These are phyloP conservation scores for Saccharomycopsis crataegensis DNA, from an alignment of 1,139 yeast species.

Conservation along the genomic window DNA sequence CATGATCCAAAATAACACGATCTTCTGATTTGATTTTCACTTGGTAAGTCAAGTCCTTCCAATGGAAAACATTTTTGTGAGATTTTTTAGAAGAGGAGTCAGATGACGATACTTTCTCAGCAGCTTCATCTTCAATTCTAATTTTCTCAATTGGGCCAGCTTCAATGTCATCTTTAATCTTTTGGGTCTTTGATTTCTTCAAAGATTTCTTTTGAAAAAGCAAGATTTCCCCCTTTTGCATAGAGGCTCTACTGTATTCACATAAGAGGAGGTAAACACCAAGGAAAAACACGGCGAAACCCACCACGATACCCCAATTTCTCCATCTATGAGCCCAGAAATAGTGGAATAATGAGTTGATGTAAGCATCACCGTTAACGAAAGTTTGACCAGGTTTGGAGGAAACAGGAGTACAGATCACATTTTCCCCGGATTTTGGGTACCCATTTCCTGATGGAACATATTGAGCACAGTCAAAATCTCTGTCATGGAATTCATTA, in stretches of 20 bases:
- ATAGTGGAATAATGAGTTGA: constrained; percentile 37
- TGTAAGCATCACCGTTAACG: constrained; percentile 55
- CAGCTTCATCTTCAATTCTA: constrained; percentile 11
- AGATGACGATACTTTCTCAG: not conserved
- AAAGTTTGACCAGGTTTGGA: constrained; percentile 45
- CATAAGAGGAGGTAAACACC: constrained; percentile 44
- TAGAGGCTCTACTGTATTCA: constrained; percentile 54
- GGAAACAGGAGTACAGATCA: constrained; percentile 60
- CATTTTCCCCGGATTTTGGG: constrained; percentile 32
- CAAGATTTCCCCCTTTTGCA: constrained; percentile 68
- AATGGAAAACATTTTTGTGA: constrained; percentile 48
- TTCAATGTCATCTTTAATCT: constrained; percentile 23
- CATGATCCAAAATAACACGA: constrained; percentile 58
- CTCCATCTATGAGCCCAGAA: constrained; percentile 72
- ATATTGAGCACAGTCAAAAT: constrained; percentile 37
- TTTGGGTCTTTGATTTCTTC: constrained; percentile 27
- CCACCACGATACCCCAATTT: constrained; percentile 61
- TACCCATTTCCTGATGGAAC: constrained; percentile 49
- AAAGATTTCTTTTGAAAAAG: constrained; percentile 44
- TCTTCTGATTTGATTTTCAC: constrained; percentile 58
- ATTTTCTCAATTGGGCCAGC: constrained; percentile 12
- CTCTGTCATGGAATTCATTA: constrained; percentile 45
- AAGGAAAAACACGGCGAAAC: constrained; percentile 48
- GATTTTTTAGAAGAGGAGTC: not conserved
- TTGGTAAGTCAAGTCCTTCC: constrained; percentile 73